Evolutionary conservation across 148 eudicot species (phyloP).

Genomic region (Rhododendron mucronatum): DNA sequence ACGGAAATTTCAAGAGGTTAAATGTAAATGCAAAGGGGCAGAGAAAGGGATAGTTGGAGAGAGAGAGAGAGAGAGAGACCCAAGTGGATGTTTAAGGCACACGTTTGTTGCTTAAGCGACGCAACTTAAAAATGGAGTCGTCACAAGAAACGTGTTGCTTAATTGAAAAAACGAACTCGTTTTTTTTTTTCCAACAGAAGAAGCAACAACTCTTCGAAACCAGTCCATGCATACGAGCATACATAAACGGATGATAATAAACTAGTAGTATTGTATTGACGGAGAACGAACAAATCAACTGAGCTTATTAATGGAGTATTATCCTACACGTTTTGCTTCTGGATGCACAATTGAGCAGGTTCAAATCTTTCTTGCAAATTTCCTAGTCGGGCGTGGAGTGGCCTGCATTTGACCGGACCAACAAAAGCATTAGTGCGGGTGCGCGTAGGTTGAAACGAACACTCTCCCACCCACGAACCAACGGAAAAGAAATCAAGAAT

Average conservation of each 20-base stretch:
- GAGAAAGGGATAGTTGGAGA: background rate
- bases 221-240: background rate
- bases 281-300: too few relatives aligned
- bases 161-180: background rate
- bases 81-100: background rate
- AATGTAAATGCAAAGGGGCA: background rate
- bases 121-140: background rate
- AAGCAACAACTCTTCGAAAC: background rate
- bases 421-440: too few relatives aligned
- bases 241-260: too few relatives aligned
- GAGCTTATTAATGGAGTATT: background rate
- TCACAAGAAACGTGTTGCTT: background rate
- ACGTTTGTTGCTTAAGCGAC: background rate
- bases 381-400: too few relatives aligned
- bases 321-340: too few relatives aligned
- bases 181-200: background rate
- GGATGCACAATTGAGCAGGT: too few relatives aligned
- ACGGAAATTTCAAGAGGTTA: background rate
- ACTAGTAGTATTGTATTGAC: background rate
- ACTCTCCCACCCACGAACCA: too few relatives aligned
- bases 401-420: too few relatives aligned
- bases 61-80: background rate
- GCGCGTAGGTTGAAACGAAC: background rate
- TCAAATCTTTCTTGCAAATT: too few relatives aligned
- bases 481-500: background rate